A percentile compares a stretch with the other conserved stretches of the same genome.
Conservation (phyloP, 2,329 filamentous ascomycete genomes). For the Colletotrichum musicola region DNA sequence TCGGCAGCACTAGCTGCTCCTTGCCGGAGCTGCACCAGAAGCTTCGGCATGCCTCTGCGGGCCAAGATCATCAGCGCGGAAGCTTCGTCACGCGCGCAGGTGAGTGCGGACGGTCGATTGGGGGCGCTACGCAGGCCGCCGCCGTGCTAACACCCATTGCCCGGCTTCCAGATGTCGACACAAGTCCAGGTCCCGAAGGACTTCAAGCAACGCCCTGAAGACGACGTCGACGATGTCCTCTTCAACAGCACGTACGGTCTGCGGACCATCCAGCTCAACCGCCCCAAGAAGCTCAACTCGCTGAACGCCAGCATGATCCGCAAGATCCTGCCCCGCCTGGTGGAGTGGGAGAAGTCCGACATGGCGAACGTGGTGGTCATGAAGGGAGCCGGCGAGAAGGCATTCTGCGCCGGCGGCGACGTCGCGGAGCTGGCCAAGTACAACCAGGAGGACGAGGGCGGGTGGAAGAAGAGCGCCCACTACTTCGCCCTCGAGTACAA, state of each 20-base stretch:
- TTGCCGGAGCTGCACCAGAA: slow-evolving; percentile 56
- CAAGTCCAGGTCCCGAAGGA: slow-evolving; percentile 37
- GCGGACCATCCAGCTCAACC: slow-evolving; percentile 93
- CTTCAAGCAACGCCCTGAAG: slow-evolving; percentile 71
- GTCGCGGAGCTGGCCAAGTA: slow-evolving; percentile 81
- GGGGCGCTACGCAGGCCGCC: not conserved
- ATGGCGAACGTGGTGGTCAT: slow-evolving; percentile 93
- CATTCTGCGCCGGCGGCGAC: slow-evolving; percentile 95
- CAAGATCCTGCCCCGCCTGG: slow-evolving; percentile 89
- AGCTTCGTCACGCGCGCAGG: slow-evolving; percentile 38
- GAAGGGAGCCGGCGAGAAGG: slow-evolving; percentile 86
- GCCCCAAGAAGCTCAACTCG: slow-evolving; percentile 91
- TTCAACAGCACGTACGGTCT: slow-evolving; percentile 92
- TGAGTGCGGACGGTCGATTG: slow-evolving; percentile 8
- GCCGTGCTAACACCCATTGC: not conserved
- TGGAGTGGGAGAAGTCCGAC: slow-evolving; percentile 96
- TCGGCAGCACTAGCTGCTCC: slow-evolving; percentile 60
- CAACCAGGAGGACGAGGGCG: slow-evolving; percentile 76
- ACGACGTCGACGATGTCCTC: slow-evolving; percentile 90
- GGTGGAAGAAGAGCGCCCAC: slow-evolving; percentile 79
- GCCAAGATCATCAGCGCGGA: slow-evolving; percentile 73
- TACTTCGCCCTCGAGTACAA: slow-evolving; percentile 98
- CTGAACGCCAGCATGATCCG: slow-evolving; percentile 94
- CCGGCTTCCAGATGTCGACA: slow-evolving; percentile 52
- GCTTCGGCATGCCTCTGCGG: slow-evolving; percentile 80